These are phyloP conservation scores for Aspergillus pseudonomiae DNA, from an alignment of 2,329 filamentous ascomycete species.

Conservation along the genomic window DNA sequence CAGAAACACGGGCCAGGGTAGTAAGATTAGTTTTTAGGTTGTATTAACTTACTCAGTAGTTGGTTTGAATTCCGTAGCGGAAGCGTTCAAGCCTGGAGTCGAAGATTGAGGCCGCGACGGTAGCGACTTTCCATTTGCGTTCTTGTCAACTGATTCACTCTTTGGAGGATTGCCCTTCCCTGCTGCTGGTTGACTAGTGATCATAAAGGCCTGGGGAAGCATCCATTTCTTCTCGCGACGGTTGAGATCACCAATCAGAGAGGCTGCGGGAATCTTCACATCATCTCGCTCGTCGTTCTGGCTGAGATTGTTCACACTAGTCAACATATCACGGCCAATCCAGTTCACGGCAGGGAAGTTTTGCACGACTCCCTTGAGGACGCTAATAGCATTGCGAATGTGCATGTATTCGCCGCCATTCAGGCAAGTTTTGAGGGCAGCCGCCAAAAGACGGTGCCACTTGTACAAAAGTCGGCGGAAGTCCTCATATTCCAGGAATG, in stretches of 20 bases:
- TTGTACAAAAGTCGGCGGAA: constrained; percentile 84
- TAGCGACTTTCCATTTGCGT: constrained; percentile 27
- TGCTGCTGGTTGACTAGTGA: constrained; percentile 30
- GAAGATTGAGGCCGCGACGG: constrained; percentile 32
- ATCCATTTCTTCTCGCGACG: constrained; percentile 54
- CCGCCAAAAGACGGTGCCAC: constrained; percentile 84
- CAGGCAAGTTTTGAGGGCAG: constrained; percentile 79
- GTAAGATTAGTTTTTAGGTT: neutral
- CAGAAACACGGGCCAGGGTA: constrained; percentile 19
- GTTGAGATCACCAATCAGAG: constrained; percentile 52
- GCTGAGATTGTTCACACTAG: constrained; percentile 46
- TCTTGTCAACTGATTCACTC: constrained; percentile 23
- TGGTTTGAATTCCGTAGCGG: constrained; percentile 47
- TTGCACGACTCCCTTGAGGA: constrained; percentile 78
- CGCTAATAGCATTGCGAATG: constrained; percentile 90
- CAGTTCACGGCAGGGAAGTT: constrained; percentile 88
- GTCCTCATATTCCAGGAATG: constrained; percentile 78
- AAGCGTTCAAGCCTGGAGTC: constrained; percentile 43
- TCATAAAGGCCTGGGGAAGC: constrained; percentile 50
- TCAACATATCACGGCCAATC: constrained; percentile 64
- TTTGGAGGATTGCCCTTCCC: constrained; percentile 25
- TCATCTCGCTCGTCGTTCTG: constrained; percentile 52
- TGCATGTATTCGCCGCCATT: constrained; percentile 92
- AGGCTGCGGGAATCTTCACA: constrained; percentile 54
- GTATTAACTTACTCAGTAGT: constrained; percentile 39